Evolutionary conservation across 441 rosid species (phyloP).

Genomic region (Pelargonium fulgidum): DNA sequence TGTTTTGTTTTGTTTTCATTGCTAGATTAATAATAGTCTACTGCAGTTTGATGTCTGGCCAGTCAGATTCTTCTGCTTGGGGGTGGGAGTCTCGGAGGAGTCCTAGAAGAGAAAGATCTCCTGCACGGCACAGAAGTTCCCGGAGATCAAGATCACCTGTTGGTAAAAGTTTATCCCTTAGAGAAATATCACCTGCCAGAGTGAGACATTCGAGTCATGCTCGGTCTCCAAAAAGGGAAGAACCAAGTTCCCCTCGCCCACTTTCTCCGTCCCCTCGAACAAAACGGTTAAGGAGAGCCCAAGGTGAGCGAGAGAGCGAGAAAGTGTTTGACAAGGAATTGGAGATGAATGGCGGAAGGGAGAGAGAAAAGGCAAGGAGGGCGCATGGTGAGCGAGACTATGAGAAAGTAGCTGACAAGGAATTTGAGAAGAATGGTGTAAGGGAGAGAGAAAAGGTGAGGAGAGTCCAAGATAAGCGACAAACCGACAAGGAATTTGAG

Average conservation of each 20-base stretch:
- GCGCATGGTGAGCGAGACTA: slow-evolving; percentile 1
- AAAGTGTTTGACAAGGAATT: slow-evolving; percentile 19
- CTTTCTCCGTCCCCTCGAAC: slow-evolving; percentile 41
- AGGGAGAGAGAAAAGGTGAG: slow-evolving; percentile 22
- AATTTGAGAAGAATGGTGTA: slow-evolving; percentile 9
- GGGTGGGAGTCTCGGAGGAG: slow-evolving; percentile 33
- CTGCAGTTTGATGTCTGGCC: slow-evolving; percentile 22
- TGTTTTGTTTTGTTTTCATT: too few relatives aligned
- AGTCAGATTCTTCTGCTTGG: slow-evolving; percentile 43
- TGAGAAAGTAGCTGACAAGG: slow-evolving; percentile 25
- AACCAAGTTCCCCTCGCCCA: slow-evolving; percentile 21
- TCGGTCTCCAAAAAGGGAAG: slow-evolving; percentile 33
- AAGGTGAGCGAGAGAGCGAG: slow-evolving; percentile 27
- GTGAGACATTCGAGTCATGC: slow-evolving; percentile 25
- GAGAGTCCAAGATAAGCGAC: slow-evolving; percentile 34
- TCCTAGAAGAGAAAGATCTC: slow-evolving; percentile 36
- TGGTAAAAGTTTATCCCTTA: slow-evolving; percentile 19
- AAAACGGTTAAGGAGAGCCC: slow-evolving; percentile 31
- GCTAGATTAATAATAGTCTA: too few relatives aligned
- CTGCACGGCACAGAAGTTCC: slow-evolving; percentile 37
- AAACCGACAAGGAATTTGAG: slow-evolving; percentile 27
- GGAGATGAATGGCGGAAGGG: slow-evolving; percentile 11
- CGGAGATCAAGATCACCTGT: slow-evolving; percentile 33
- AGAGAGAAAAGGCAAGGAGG: slow-evolving; percentile 15
- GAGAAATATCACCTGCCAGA: slow-evolving; percentile 3